These are phyloP conservation scores for Picea sitchensis DNA, from an alignment of 75 land plant genomes.

Conservation along the genomic window DNA sequence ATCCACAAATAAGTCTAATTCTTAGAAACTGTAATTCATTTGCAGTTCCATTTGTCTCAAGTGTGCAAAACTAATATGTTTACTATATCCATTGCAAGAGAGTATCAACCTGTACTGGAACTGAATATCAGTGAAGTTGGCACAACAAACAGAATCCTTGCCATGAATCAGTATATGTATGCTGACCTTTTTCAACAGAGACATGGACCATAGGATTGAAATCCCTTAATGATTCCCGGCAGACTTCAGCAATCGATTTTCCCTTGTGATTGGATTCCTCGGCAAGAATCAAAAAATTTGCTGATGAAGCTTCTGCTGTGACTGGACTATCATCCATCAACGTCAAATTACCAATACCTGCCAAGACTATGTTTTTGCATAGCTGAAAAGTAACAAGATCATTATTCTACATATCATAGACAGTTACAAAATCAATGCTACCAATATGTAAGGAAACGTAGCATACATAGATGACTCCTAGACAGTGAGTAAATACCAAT, in stretches of 20 bases:
- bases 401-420: not conserved
- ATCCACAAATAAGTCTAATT: not conserved
- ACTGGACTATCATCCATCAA: slow-evolving; percentile 69
- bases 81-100: not conserved
- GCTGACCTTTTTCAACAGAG: slow-evolving; percentile 68
- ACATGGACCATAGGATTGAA: slow-evolving; percentile 97
- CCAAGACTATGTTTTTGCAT: slow-evolving; percentile 96
- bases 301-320: slow-evolving; percentile 39
- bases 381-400: slow-evolving; percentile 45
- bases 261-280: slow-evolving; percentile 45
- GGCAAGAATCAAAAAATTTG: slow-evolving; percentile 69
- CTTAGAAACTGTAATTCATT: not conserved
- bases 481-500: too few relatives aligned
- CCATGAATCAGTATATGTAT: not conserved
- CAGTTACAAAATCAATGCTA: not conserved
- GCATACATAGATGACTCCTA: not conserved
- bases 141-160: not conserved
- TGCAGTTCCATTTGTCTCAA: not conserved
- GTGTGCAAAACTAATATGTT: not conserved
- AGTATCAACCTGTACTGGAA: not conserved
- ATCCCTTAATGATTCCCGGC: slow-evolving; percentile 80
- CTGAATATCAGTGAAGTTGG: not conserved
- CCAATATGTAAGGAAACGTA: not conserved
- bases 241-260: slow-evolving; percentile 63
- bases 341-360: slow-evolving; percentile 91